These are phyloP conservation scores for Aspergillus pseudotamarii DNA, from an alignment of 2,329 filamentous ascomycete species.

Conservation along the genomic window DNA sequence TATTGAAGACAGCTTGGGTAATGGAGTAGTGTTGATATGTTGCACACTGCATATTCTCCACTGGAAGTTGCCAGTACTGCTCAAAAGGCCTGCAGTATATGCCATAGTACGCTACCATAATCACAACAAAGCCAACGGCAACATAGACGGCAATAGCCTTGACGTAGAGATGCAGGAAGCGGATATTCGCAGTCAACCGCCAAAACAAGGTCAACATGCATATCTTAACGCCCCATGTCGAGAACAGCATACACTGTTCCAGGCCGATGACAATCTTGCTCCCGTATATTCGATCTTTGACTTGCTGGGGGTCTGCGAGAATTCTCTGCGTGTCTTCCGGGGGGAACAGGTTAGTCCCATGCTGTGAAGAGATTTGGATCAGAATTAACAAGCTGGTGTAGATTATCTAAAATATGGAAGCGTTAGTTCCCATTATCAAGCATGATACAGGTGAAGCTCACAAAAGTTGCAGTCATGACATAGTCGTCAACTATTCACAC, in stretches of 20 bases:
- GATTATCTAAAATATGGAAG: slow-evolving; percentile 29
- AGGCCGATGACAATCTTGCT: slow-evolving; percentile 54
- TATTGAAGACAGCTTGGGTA: slow-evolving; percentile 49
- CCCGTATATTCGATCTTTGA: slow-evolving; percentile 47
- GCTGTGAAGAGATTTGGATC: slow-evolving; percentile 41
- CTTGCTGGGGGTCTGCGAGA: slow-evolving; percentile 40
- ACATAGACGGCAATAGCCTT: slow-evolving; percentile 48
- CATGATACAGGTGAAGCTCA: slow-evolving; percentile 22
- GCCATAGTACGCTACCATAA: slow-evolving; percentile 52
- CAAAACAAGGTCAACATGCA: slow-evolving; percentile 55
- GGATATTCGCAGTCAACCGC: slow-evolving; percentile 46
- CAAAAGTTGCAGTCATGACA: slow-evolving; percentile 41
- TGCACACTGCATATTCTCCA: slow-evolving; percentile 42
- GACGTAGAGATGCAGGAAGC: slow-evolving; percentile 39
- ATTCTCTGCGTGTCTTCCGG: slow-evolving; percentile 35
- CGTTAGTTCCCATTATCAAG: neutral
- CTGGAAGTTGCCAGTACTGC: slow-evolving; percentile 54
- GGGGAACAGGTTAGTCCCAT: slow-evolving; percentile 44
- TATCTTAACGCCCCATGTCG: slow-evolving; percentile 55
- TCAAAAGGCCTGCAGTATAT: slow-evolving; percentile 55
- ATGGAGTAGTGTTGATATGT: slow-evolving; percentile 46
- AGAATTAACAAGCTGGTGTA: slow-evolving; percentile 38
- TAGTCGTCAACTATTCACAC: slow-evolving; percentile 37
- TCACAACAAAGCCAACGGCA: slow-evolving; percentile 47
- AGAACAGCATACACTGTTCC: slow-evolving; percentile 53